Evolutionary conservation across 192 early-diverging fungal genomes (phyloP), one percentile per base, ranked within the genome.

Genomic region (Linnemannia schmuckeri): DNA sequence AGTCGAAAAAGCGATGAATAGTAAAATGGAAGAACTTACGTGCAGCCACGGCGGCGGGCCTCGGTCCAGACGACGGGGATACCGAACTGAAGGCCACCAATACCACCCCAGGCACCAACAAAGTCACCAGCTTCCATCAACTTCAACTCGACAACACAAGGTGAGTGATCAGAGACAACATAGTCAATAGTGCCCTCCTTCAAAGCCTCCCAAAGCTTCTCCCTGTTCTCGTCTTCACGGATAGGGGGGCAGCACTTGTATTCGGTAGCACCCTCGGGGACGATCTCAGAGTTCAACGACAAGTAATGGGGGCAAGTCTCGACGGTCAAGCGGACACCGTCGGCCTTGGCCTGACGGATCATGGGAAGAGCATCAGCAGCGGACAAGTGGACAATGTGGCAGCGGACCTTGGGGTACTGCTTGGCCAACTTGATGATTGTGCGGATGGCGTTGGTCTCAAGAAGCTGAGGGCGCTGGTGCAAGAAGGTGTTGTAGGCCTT

Each of bases 231-330:
- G 44, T 92, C 82, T 71, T 93, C 89, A 85, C 96, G 94, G 79
- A 96, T 96, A 20, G 96, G 96, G 74, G 96, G 96, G 84, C 96
- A 96, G 88, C 96, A 96, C 87, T 96, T 96, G 91, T 93, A 96
- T 88, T 96, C 92, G 33, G 96, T 96, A 38, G 92, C 92, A 74
- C 94, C 91, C 40, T 90, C 82, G 18, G 94, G 94, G 40, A 96
- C 92, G 30, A 85, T 82, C 82, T 96, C 95, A 3, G 96, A 88
- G 76, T 79, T 90, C 68, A 96, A 90, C 40, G 93, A 91, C 63
- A 96, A 88, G 79, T 96, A 96, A 80, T 96, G 96, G 89, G 95
- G 95, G 88, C 96, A 96, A 1, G 96, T 96, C 90, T 96, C 96
- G 41, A 96, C 94, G 0, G 96, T 96, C 71, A 96, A 83, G 13